Base-by-base conservation (phyloP, 106 monocot species). In the Allium cepa region DNA sequence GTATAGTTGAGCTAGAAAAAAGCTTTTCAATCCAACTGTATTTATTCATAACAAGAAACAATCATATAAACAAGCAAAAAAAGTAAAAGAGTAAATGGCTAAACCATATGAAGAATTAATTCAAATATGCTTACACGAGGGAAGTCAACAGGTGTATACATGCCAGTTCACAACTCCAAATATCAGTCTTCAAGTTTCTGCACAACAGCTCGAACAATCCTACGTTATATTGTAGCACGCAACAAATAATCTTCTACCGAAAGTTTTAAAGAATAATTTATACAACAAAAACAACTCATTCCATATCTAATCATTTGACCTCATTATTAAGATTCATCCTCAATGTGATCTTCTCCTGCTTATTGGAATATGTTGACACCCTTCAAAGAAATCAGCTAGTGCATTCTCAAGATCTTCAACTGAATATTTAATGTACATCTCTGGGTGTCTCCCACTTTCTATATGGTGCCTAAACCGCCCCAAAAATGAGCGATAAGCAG, bases 351-450 rank as follows among this genome's bases (percentile, higher is more conserved):
- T 82, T 73, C 83, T 90, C 82, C 83, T 80, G 61, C 63, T 50
- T 49, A 60, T 83, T 16, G 67, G 63, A 51, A 87, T 75, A 64
- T 79, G 83, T n/a, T 75, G 57, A 56, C 69, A 62, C 1, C 92
- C 92, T 71, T 92, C 87, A 50, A 99, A 99, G 69, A 99, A 85
- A 77, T 99, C 89, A 50, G 81, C 48, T 36, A 92, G 50, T 6
- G 97, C 79, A 22, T 26, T 49, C 75, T 97, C 97, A 46, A 97
- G 86, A 77, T 97, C 97, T 71, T 97, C 97, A 5, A 81, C 86
- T 0, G 97, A 87, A 58, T 97, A 97, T 72, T 87, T 97, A 70
- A 97, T 89, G 70, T 82, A 92, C 86, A 88, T 50, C 75, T 97
- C 92, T 4, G 92, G 89, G 55, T 92, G 85, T 67, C 69, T 92